Conservation (phyloP, 176 grass and related monocot genomes). For the Puya raimondii region DNA sequence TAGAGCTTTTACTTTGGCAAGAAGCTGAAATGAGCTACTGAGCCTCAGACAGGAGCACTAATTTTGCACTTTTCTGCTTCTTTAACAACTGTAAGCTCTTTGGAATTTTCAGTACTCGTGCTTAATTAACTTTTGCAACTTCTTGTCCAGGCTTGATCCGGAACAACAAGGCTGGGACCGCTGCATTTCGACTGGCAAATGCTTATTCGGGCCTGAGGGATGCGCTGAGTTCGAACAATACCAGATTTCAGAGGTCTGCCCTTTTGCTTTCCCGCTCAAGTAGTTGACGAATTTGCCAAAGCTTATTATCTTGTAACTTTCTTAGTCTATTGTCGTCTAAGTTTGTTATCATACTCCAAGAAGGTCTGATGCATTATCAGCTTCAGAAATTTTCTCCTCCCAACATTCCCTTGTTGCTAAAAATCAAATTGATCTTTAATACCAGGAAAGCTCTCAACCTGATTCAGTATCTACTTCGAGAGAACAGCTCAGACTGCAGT, state of each 20-base stretch:
- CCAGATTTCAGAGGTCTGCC: slow-evolving; percentile 74
- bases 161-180: slow-evolving; percentile 61
- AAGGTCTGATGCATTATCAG: not conserved
- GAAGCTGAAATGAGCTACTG: too few relatives aligned
- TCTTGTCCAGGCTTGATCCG: slow-evolving; percentile 66
- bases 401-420: not conserved
- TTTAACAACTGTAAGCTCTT: not conserved
- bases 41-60: too few relatives aligned
- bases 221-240: slow-evolving; percentile 55
- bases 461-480: slow-evolving; percentile 11
- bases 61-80: not conserved
- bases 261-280: not conserved
- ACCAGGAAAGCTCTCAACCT: slow-evolving; percentile 16
- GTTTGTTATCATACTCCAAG: not conserved
- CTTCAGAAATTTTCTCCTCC: not conserved
- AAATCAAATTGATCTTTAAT: not conserved
- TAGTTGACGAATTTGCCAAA: not conserved
- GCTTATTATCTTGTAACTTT: too few relatives aligned
- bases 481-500: slow-evolving; percentile 8
- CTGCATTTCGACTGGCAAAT: slow-evolving; percentile 75
- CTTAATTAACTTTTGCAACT: slow-evolving; percentile 6
- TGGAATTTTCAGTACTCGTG: not conserved
- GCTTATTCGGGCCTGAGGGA: slow-evolving; percentile 68
- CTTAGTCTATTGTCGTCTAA: not conserved
- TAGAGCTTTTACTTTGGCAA: too few relatives aligned